Evolutionary conservation across 2,329 filamentous ascomycete species (phyloP).

Genomic region (Emergomyces pasteurianus): DNA sequence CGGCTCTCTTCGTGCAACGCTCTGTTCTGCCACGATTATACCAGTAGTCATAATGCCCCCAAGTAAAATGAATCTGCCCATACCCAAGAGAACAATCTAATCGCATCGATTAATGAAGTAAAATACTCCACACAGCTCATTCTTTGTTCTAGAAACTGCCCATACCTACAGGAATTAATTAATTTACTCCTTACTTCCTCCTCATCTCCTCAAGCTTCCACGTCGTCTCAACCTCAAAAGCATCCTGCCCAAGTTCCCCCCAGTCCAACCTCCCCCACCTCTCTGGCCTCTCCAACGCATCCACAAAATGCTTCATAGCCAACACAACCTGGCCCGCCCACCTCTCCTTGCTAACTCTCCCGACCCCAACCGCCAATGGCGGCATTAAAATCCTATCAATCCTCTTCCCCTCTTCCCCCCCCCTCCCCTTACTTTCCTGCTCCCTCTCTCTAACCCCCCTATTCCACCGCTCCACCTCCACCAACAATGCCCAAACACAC

Average conservation of each 20-base stretch:
- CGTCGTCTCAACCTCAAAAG: slow-evolving; percentile 18
- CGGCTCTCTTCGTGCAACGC: not conserved
- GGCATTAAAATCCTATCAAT: slow-evolving; percentile 40
- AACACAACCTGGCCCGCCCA: slow-evolving; percentile 42
- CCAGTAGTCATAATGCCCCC: not conserved
- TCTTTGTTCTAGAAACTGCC: too few species aligned
- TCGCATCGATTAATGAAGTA: too few species aligned
- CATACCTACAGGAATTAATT: too few species aligned
- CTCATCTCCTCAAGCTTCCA: slow-evolving; percentile 7
- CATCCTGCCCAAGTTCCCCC: slow-evolving; percentile 18
- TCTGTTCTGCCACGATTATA: not conserved
- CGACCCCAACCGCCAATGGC: slow-evolving; percentile 40
- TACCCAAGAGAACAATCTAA: too few species aligned
- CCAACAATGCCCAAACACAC: slow-evolving; percentile 42
- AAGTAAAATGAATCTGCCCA: too few species aligned
- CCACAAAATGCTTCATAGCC: slow-evolving; percentile 41
- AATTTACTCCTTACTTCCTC: not conserved
- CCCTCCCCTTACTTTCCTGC: slow-evolving; percentile 22
- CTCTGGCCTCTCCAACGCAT: slow-evolving; percentile 33
- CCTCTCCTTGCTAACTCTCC: slow-evolving; percentile 32
- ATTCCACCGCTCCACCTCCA: slow-evolving; percentile 39
- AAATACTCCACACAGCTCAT: too few species aligned
- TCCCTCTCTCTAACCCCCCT: slow-evolving; percentile 10
- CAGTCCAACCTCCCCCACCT: slow-evolving; percentile 34
- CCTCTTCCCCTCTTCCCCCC: slow-evolving; percentile 13